Conservation (phyloP, 148 eudicot genomes). For the Silene conica region DNA sequence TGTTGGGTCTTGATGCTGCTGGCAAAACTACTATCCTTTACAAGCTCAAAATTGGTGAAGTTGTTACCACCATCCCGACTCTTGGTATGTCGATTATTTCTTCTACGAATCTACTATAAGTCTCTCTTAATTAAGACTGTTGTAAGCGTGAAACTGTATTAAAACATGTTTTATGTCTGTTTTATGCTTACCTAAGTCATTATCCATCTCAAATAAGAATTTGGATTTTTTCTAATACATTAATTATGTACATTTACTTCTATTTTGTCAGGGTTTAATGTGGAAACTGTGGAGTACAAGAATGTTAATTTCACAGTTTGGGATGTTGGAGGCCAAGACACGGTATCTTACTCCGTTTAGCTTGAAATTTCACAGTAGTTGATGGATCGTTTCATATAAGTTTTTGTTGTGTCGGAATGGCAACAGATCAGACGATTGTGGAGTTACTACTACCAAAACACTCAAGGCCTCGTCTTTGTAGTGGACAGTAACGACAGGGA, state of each 20-base stretch:
- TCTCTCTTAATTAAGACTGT: no score
- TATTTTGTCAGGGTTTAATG: constrained; percentile 61
- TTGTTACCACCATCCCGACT: constrained; percentile 75
- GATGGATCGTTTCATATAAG: not conserved
- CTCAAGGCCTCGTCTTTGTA: constrained; percentile 26
- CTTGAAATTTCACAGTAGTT: no score
- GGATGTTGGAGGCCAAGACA: constrained; percentile 93
- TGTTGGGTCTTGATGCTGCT: constrained; percentile 89
- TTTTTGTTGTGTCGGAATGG: not conserved
- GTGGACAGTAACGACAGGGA: constrained; percentile 26
- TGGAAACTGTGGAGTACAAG: constrained; percentile 77
- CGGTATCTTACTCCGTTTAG: constrained; percentile 29
- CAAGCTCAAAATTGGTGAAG: constrained; percentile 80
- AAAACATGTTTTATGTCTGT: no score
- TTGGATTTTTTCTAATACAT: no score
- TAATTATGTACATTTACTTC: not conserved
- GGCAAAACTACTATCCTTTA: constrained; percentile 85
- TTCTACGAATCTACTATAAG: no score
- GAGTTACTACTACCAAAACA: constrained; percentile 30
- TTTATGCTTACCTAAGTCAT: no score
- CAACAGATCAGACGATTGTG: constrained; percentile 65
- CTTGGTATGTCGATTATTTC: constrained; percentile 38
- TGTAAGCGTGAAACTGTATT: no score
- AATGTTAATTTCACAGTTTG: constrained; percentile 80
- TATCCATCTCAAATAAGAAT: not conserved